These are phyloP conservation scores for Hypoxylon cercidicola DNA, from an alignment of 495 filamentous ascomycete genomes.

Conservation along the genomic window DNA sequence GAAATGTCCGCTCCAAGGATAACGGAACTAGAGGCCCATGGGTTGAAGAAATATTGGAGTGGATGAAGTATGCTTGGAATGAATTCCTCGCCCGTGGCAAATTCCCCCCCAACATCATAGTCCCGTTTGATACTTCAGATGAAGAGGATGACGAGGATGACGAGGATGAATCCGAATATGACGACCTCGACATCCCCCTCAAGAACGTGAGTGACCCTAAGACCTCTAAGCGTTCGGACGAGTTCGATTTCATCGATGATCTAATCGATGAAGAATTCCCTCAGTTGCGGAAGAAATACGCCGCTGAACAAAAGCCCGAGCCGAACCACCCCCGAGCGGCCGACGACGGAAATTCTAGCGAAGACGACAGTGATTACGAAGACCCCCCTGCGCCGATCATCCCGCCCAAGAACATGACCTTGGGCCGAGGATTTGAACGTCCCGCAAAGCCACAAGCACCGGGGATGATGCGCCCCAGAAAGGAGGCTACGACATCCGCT, in stretches of 20 bases:
- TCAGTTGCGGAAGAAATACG: slow-evolving; percentile 4
- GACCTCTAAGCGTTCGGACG: background rate
- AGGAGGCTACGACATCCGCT: background rate
- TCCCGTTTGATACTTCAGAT: background rate
- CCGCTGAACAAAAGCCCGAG: background rate
- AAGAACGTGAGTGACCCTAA: background rate
- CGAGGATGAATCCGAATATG: slow-evolving; percentile 33
- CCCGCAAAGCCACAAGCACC: background rate
- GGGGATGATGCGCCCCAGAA: background rate
- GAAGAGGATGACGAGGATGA: background rate
- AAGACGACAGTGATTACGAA: slow-evolving; percentile 1
- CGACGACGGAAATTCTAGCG: background rate
- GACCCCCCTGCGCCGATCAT: slow-evolving; percentile 25
- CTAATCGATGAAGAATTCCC: slow-evolving; percentile 33
- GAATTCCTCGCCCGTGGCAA: slow-evolving; percentile 24
- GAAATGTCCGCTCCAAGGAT: background rate
- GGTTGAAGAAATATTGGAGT: slow-evolving; percentile 13
- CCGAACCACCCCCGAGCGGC: background rate
- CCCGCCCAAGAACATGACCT: slow-evolving; percentile 39
- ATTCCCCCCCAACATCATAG: slow-evolving; percentile 3
- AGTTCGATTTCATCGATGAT: slow-evolving; percentile 32
- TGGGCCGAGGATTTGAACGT: slow-evolving; percentile 6
- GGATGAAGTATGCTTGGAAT: slow-evolving; percentile 31
- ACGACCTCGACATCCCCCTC: slow-evolving; percentile 23
- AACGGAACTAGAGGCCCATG: slow-evolving; percentile 6